A percentile compares a stretch with the other conserved stretches of the same genome.
Evolutionary conservation across 164 flowering plant species (phyloP).

Genomic region (Sextonia rubra): DNA sequence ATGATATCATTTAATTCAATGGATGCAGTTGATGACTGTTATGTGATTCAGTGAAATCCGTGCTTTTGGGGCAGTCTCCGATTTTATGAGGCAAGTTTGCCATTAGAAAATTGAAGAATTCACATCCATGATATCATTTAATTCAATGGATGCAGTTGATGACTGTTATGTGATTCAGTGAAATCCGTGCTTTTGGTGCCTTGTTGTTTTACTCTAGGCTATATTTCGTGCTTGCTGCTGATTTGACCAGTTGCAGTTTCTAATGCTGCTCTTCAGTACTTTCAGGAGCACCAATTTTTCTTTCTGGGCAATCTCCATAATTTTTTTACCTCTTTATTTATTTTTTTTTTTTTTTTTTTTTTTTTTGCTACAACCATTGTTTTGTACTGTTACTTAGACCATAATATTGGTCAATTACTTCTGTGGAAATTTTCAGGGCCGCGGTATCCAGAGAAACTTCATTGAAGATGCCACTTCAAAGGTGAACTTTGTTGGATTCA

Average conservation of each 20-base stretch:
- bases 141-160: background rate
- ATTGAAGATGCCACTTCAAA: constrained; percentile 51
- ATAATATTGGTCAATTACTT: background rate
- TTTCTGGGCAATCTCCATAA: background rate
- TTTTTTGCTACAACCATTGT: too few relatives aligned
- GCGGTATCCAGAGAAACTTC: constrained; percentile 49
- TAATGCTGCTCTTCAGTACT: background rate
- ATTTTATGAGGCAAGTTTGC: too few relatives aligned
- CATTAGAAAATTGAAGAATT: too few relatives aligned
- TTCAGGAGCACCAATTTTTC: background rate
- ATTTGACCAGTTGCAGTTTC: background rate
- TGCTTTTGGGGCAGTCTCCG: too few relatives aligned
- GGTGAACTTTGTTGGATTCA: constrained; percentile 25
- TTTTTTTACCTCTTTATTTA: too few relatives aligned
- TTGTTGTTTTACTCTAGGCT: background rate
- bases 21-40: background rate
- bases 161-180: background rate
- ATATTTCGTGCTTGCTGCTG: too few relatives aligned
- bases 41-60: too few relatives aligned
- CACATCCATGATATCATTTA: background rate
- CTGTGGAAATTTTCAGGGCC: constrained; percentile 36
- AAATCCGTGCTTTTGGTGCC: background rate
- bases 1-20: background rate
- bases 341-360: too few relatives aligned
- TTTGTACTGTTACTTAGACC: too few relatives aligned